phyloP scores from a whole-genome alignment of 2,329 filamentous ascomycete genomes.

The Ophiocordyceps camponoti-floridani region DNA sequence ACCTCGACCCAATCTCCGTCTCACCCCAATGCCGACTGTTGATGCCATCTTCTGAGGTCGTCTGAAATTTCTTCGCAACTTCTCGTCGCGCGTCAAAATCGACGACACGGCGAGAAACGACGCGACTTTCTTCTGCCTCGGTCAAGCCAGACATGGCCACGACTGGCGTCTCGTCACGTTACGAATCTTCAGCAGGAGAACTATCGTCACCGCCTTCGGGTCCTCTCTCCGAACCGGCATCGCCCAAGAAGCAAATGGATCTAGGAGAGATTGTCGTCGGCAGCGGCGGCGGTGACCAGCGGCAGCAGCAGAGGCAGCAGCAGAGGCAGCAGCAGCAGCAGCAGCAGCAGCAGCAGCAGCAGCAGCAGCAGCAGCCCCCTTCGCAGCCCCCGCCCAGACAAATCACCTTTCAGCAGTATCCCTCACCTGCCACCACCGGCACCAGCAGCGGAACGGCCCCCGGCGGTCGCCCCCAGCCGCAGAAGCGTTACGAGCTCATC shows the following conservation, averaged over 20 bases:
- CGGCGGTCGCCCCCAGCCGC: constrained; percentile 2
- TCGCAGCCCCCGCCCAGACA: constrained; percentile 3
- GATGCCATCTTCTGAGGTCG: background rate
- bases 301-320: no score
- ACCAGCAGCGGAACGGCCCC: background rate
- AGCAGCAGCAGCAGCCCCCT: constrained; percentile 9
- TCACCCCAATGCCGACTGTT: background rate
- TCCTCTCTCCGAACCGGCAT: constrained; percentile 29
- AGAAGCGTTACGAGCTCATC: constrained; percentile 15
- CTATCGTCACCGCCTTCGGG: constrained; percentile 34
- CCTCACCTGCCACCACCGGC: constrained; percentile 5
- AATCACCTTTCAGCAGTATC: constrained; percentile 11
- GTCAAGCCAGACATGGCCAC: constrained; percentile 9
- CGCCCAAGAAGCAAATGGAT: constrained; percentile 25
- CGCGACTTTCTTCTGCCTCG: background rate
- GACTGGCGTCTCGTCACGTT: constrained; percentile 16
- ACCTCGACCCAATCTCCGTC: background rate
- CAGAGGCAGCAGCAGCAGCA: no score
- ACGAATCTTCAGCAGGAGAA: constrained; percentile 28
- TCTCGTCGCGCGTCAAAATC: background rate
- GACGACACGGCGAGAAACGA: background rate
- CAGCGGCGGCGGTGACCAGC: constrained; percentile 9
- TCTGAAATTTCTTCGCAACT: background rate
- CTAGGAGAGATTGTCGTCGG: constrained; percentile 26
- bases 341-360: no score